Evolutionary conservation across 805 yeast genomes (phyloP).

Genomic region (Alloascoidea hylecoeti): DNA sequence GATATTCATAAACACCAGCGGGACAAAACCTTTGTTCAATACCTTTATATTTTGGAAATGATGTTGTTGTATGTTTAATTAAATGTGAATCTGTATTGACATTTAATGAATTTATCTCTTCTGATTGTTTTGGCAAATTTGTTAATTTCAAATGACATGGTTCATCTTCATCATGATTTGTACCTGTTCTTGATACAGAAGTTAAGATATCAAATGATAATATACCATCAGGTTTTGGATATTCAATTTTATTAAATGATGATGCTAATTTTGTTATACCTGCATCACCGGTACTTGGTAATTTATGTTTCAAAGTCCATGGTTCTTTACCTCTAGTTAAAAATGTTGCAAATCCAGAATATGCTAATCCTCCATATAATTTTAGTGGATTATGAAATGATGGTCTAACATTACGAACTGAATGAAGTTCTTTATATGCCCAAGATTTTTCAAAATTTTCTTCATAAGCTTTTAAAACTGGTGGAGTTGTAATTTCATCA

Average conservation of each 20-base stretch:
- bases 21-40: slow-evolving; percentile 92
- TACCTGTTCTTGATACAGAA: slow-evolving; percentile 93
- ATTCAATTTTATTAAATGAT: slow-evolving; percentile 55
- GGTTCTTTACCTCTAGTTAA: slow-evolving; percentile 70
- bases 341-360: slow-evolving; percentile 75
- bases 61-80: slow-evolving; percentile 46
- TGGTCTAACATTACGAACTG: slow-evolving; percentile 85
- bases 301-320: slow-evolving; percentile 64
- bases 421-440: slow-evolving; percentile 73
- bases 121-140: slow-evolving; percentile 15
- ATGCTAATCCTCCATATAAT: slow-evolving; percentile 63
- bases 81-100: slow-evolving; percentile 42
- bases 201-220: slow-evolving; percentile 86
- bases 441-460: slow-evolving; percentile 59
- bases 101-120: slow-evolving; percentile 16
- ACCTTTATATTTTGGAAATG: slow-evolving; percentile 74
- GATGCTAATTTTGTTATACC: slow-evolving; percentile 55
- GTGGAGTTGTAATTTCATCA: slow-evolving; percentile 24
- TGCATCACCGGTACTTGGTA: slow-evolving; percentile 46
- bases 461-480: slow-evolving; percentile 44
- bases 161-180: slow-evolving; percentile 91
- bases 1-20: slow-evolving; percentile 94
- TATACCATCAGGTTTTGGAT: slow-evolving; percentile 94
- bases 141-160: slow-evolving; percentile 61
- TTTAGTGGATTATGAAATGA: slow-evolving; percentile 74